Base-by-base conservation (phyloP, 1,284 basidiomycete genomes). In the Boletus austroedulis region DNA sequence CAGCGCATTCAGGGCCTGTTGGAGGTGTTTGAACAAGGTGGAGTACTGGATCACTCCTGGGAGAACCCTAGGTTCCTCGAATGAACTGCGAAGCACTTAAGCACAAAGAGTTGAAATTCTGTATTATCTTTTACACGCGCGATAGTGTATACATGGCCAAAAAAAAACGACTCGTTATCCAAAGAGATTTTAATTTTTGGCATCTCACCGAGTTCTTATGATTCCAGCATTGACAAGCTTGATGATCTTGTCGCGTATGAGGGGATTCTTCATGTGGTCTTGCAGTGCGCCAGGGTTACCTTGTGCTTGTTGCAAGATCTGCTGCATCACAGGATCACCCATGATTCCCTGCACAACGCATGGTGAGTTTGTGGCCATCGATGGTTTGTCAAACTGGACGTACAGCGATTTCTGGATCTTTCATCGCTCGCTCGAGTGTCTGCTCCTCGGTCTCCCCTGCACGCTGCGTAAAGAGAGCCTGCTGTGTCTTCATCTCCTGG, bases 251-350 rank as follows among this genome's bases (percentile, higher is more conserved):
- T 82, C 76, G 53, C 85, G 81, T 47, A 97, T 87, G 57, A 82
- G 79, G 10, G 94, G 92, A 72, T 96, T 98, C 85, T 95, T 94
- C 91, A 99, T 93, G 77, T 99, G 96, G 65, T 98, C 94, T 76
- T 94, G 91, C 60, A 99, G 78, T 19, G 95, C 94, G 32, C 84
- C 80, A 4, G 97, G 96, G 76, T 98, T 89, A 50, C 78, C 73
- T 76, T 99, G 97, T 6, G 95, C 94, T 77, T 99, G 95, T 72
- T 95, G 89, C 66, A 99, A 76, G 65, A 99, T 98, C 67, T 89
- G 87, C 77, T 95, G 91, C 90, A 95, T 95, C 61, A 94, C 79
- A 10, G 92, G 92, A 73, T 94, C 92, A 66, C 75, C 78, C 90
- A 94, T 92, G 67, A 94, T 94, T 59, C 77, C 73, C 89, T 94